Conservation (phyloP, 371 early-diverging fungal species). For the Phascolomyces articulosus region DNA sequence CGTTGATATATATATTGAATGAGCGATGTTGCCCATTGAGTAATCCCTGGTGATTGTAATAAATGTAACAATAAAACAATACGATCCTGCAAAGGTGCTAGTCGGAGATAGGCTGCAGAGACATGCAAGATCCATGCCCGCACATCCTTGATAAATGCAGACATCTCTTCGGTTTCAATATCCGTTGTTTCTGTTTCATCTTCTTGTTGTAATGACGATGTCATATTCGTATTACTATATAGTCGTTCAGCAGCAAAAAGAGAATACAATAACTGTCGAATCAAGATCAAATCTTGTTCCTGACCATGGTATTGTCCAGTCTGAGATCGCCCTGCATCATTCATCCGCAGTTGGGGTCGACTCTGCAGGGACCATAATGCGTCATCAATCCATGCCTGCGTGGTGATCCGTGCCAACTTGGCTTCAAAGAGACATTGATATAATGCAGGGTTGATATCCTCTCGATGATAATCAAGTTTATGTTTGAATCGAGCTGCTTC, state of each 20-base stretch:
- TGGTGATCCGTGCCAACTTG: slow-evolving; percentile 50
- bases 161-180: slow-evolving; percentile 6
- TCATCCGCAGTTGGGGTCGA: slow-evolving; percentile 8
- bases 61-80: slow-evolving; percentile 53
- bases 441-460: slow-evolving; percentile 30
- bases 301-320: slow-evolving; percentile 2
- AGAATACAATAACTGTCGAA: slow-evolving; percentile 21
- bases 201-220: not conserved
- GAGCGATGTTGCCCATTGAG: slow-evolving; percentile 60
- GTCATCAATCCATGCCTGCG: slow-evolving; percentile 56
- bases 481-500: slow-evolving; percentile 36
- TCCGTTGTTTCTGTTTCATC: not conserved
- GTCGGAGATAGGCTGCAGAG: slow-evolving; percentile 30
- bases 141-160: slow-evolving; percentile 40
- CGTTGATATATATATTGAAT: slow-evolving; percentile 48
- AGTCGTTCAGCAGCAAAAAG: slow-evolving; percentile 22
- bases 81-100: slow-evolving; percentile 28
- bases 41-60: slow-evolving; percentile 10
- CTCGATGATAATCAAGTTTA: slow-evolving; percentile 25
- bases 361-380: slow-evolving; percentile 26
- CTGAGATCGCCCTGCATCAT: slow-evolving; percentile 19
- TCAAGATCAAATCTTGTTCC: slow-evolving; percentile 5
- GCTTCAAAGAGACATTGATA: slow-evolving; percentile 33
- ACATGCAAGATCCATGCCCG: slow-evolving; percentile 56
- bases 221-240: too few species aligned